Evolutionary conservation across 2,329 filamentous ascomycete genomes (phyloP).

Genomic region (Teratosphaeria nubilosa): DNA sequence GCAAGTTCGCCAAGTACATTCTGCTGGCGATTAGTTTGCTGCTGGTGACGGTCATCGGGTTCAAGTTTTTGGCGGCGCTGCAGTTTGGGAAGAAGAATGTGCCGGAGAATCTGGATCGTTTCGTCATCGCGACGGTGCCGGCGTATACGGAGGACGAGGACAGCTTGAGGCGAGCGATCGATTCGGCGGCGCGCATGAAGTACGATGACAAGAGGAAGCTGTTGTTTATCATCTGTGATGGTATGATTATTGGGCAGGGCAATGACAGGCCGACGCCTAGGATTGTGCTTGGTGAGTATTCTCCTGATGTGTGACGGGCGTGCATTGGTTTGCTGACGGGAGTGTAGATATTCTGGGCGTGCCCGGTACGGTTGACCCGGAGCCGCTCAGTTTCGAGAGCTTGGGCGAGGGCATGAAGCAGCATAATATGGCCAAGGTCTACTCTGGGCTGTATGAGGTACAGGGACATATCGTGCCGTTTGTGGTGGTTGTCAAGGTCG

Average conservation of each 20-base stretch:
- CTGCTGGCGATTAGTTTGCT: conserved; percentile 75
- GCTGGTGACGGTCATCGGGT: conserved; percentile 70
- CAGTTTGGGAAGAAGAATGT: conserved; percentile 87
- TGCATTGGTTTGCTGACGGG: background rate
- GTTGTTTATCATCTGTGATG: conserved; percentile 83
- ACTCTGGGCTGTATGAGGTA: conserved; percentile 94
- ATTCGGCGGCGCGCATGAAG: conserved; percentile 87
- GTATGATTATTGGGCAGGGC: conserved; percentile 98
- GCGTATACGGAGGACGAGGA: conserved; percentile 98
- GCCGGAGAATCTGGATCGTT: conserved; percentile 95
- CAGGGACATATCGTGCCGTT: conserved; percentile 97
- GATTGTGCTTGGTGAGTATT: conserved; percentile 51
- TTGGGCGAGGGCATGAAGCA: conserved; percentile 93
- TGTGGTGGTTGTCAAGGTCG: conserved; percentile 92
- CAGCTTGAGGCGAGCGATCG: conserved; percentile 88
- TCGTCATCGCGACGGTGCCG: conserved; percentile 94
- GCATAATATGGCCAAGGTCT: conserved; percentile 99
- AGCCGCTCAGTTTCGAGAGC: conserved; percentile 92
- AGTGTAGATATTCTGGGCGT: conserved; percentile 84
- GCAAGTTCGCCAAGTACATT: conserved; percentile 82
- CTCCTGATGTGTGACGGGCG: background rate
- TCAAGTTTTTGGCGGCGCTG: conserved; percentile 94
- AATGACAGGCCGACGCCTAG: conserved; percentile 92
- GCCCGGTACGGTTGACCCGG: conserved; percentile 83
- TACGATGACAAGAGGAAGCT: conserved; percentile 97